Conservation (phyloP, 2,329 filamentous ascomycete genomes). For the Trichoderma brevicompactum region DNA sequence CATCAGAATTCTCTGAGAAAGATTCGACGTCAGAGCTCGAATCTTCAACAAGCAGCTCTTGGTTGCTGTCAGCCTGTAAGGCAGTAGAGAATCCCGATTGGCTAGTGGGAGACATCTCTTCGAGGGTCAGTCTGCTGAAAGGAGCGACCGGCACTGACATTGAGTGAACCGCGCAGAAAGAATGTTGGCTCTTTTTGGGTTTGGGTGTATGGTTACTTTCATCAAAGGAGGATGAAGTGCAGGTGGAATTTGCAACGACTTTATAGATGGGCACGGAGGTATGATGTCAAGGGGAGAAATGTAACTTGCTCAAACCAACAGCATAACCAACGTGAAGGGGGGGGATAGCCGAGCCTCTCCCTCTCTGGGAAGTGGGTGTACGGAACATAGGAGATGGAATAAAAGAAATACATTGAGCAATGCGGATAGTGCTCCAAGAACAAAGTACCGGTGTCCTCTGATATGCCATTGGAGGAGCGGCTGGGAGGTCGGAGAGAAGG, state of each 20-base stretch:
- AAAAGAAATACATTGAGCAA: not conserved
- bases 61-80: constrained; percentile 22
- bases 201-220: not conserved
- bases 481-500: not conserved
- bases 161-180: constrained; percentile 2
- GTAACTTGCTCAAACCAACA: constrained; percentile 4
- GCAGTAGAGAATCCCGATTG: constrained; percentile 28
- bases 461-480: not conserved
- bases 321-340: constrained; percentile 7
- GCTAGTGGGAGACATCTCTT: constrained; percentile 39
- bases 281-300: constrained; percentile 10
- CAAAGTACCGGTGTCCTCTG: not conserved
- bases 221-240: not conserved
- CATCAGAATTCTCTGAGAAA: constrained; percentile 40
- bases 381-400: not conserved
- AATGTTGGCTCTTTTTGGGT: not conserved
- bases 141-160: constrained; percentile 38
- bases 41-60: constrained; percentile 32
- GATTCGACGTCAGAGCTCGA: constrained; percentile 39
- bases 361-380: not conserved
- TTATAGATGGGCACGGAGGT: constrained; percentile 4
- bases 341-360: constrained; percentile 10
- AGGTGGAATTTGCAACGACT: not conserved
- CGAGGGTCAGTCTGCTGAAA: constrained; percentile 39
- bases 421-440: not conserved